phyloP scores from a whole-genome alignment of 1,284 basidiomycete genomes.

The Cryptococcus sp. region DNA sequence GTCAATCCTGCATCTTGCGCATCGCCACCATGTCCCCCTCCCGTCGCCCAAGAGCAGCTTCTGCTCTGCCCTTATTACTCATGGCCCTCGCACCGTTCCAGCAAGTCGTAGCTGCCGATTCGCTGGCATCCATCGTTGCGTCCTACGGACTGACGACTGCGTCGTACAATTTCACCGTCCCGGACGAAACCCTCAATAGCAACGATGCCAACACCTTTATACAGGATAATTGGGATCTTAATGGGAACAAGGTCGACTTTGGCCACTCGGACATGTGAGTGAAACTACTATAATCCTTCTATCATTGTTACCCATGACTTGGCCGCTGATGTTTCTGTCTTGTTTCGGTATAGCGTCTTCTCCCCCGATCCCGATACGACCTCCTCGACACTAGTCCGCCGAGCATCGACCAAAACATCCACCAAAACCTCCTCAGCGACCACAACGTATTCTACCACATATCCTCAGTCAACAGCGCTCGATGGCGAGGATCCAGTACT shows the following conservation, averaged over 20 bases:
- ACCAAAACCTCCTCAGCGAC: conserved; percentile 7
- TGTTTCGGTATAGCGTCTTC: conserved; percentile 26
- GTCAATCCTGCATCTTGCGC: background rate
- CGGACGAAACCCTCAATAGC: conserved; percentile 25
- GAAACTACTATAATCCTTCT: background rate
- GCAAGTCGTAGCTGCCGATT: background rate
- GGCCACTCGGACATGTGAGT: conserved; percentile 38
- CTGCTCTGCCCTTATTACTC: conserved; percentile 1
- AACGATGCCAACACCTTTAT: conserved; percentile 30
- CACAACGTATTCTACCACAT: conserved; percentile 16
- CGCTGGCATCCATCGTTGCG: conserved; percentile 5
- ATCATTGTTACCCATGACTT: too few relatives aligned
- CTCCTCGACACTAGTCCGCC: conserved; percentile 22
- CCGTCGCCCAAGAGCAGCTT: conserved; percentile 1
- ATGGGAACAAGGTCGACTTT: conserved; percentile 34
- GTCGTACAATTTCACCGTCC: conserved; percentile 31
- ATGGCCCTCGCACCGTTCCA: background rate
- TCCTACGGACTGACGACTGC: conserved; percentile 15
- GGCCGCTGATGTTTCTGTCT: background rate
- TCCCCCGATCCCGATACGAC: conserved; percentile 34
- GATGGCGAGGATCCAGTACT: conserved; percentile 38
- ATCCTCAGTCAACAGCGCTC: conserved; percentile 27
- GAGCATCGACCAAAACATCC: conserved; percentile 14
- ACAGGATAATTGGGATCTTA: conserved; percentile 37
- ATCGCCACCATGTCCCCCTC: conserved; percentile 3